Base-by-base conservation (phyloP, 2,329 filamentous ascomycete species). In the Aspergillus niger region DNA sequence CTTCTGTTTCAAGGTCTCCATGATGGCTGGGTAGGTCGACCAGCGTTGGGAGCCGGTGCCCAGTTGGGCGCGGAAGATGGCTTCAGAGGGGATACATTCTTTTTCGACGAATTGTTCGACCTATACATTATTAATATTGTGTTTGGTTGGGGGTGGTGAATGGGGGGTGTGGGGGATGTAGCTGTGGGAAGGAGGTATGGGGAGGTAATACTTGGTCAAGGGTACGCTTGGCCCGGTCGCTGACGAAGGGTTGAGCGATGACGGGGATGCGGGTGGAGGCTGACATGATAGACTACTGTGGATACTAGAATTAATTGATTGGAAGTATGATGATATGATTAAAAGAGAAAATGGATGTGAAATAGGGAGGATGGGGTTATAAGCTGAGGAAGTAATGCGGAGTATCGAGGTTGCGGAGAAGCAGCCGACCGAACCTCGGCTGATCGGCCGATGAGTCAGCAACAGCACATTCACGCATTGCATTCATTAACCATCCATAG, bases 41-140 rank as follows among this genome's bases (percentile, higher is more conserved):
- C 94, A 98, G 82, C 94, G 87, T 63, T 86, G 80, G 53, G 88
- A 83, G 64, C 91, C 91, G 61, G 88, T 79, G 69, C 92, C 92
- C 57, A 96, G 83, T 79, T 96, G 91, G 68, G 92, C 91, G 60
- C 87, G 81, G 76, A 90, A 89, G 65, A 97, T 85, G 59, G 89
- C 82, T 73, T 98, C 94, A 75, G 91, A 91, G 62, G 90, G 90
- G 67, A 92, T 89, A 76, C 91, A 99, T 83, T 97, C 93, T 79
- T 97, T 93, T 75, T 98, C 91, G 69, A 99, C 95, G 72, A 99
- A 99, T 78, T 92, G 92, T 82, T 94, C 91, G 68, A 99, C 91
- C 85, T 87, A 8, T 36, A 30, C 10, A 13, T 36, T 36, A 36
- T 36, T 5, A 36, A 65, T 22, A 17, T 3, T 3, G 50, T n/a